Percentiles rank a stretch among this genome's conserved stretches.
Conservation (phyloP, 2,329 filamentous ascomycete genomes). For the Colletotrichum acutatum region DNA sequence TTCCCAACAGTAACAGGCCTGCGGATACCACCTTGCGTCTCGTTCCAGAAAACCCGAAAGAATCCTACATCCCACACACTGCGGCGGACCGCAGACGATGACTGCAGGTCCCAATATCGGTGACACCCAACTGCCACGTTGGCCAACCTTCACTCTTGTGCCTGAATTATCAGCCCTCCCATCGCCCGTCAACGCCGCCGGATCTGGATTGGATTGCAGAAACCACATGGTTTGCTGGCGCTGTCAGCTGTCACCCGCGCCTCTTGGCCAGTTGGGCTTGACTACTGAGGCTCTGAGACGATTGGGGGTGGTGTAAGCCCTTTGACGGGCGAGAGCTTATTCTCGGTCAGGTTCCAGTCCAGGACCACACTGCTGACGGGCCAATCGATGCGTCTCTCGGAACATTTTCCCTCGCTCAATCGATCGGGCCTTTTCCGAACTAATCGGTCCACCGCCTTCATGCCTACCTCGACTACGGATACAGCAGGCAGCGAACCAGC, state of each 20-base stretch:
- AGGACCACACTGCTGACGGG: not conserved
- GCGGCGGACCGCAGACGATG: constrained; percentile 3
- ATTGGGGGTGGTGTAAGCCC: constrained; percentile 21
- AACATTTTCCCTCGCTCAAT: constrained; percentile 32
- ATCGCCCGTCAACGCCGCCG: constrained; percentile 12
- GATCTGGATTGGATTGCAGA: not conserved
- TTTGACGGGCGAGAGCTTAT: constrained; percentile 7
- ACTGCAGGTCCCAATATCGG: constrained; percentile 11
- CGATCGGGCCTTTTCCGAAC: constrained; percentile 32
- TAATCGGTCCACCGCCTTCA: constrained; percentile 15
- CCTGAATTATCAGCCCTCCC: constrained; percentile 16
- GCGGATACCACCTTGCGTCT: not conserved
- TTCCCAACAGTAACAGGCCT: not conserved
- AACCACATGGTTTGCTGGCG: constrained; percentile 8
- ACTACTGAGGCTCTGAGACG: constrained; percentile 23
- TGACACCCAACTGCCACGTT: constrained; percentile 33
- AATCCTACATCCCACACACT: not conserved
- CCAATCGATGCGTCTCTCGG: constrained; percentile 23
- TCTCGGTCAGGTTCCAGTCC: constrained; percentile 28
- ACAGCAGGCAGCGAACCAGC: not conserved
- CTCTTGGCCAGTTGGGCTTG: constrained; percentile 1
- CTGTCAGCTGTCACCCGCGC: constrained; percentile 4
- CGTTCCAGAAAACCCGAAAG: not conserved
- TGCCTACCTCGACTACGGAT: constrained; percentile 1
- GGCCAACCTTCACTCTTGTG: constrained; percentile 15